phyloP scores from a whole-genome alignment of 257 asterid species.

The Plantago major region DNA sequence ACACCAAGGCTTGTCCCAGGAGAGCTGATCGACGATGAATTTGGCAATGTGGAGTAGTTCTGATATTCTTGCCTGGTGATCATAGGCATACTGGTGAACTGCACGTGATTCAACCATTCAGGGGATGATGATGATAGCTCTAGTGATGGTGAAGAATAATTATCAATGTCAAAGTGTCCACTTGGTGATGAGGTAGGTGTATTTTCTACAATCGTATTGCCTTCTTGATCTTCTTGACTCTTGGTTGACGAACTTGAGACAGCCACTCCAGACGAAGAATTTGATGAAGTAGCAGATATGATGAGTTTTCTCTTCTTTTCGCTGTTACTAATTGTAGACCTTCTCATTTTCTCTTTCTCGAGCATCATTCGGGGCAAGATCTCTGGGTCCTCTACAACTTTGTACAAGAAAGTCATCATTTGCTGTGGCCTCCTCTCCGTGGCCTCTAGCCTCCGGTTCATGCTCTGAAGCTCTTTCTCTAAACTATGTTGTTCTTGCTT shows the following conservation, averaged over 20 bases:
- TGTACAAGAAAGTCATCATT: constrained; percentile 77
- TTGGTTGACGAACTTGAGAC: constrained; percentile 37
- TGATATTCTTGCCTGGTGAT: constrained; percentile 19
- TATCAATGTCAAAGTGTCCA: constrained; percentile 23
- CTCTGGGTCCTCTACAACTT: constrained; percentile 67
- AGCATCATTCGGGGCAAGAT: constrained; percentile 55
- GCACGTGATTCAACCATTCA: constrained; percentile 27
- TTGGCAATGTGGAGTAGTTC: constrained; percentile 14
- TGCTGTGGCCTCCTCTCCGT: constrained; percentile 87
- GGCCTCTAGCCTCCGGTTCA: constrained; percentile 76
- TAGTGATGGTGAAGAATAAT: constrained; percentile 32
- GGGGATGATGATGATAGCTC: constrained; percentile 30
- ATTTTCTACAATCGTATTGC: constrained; percentile 8
- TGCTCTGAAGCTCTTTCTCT: constrained; percentile 51
- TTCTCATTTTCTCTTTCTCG: constrained; percentile 36
- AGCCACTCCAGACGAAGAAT: constrained; percentile 39
- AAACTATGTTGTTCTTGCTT: constrained; percentile 60
- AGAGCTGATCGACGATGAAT: constrained; percentile 24
- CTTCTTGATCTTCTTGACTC: constrained; percentile 55
- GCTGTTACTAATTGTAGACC: constrained; percentile 10
- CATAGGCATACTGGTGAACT: constrained; percentile 17
- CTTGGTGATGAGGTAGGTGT: constrained; percentile 43
- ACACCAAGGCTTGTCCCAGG: constrained; percentile 20
- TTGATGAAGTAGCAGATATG: constrained; percentile 30
- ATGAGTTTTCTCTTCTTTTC: constrained; percentile 48